Evolutionary conservation across 805 yeast species (phyloP).

Genomic region (Zygoascus bituminiphila): DNA sequence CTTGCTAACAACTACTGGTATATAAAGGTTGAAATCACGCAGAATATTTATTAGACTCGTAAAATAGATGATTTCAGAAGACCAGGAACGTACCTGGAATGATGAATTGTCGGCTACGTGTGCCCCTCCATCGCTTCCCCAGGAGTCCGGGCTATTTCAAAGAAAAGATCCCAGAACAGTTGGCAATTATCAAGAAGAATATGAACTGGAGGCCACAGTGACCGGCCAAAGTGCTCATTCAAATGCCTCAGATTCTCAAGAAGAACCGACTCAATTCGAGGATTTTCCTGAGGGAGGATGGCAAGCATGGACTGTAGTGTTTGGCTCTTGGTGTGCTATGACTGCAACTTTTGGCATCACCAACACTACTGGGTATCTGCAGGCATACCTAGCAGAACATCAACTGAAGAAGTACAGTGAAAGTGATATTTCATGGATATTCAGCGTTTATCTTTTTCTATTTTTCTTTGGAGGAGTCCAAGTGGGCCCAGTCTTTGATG

Average conservation of each 20-base stretch:
- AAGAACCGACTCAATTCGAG: not conserved
- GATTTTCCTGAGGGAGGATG: conserved; percentile 44
- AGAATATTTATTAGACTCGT: too few relatives aligned
- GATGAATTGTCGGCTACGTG: not conserved
- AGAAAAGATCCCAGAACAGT: not conserved
- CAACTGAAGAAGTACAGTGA: conserved; percentile 40
- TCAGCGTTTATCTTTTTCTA: conserved; percentile 34
- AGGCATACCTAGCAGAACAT: conserved; percentile 50
- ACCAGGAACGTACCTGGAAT: too few relatives aligned
- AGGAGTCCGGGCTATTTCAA: not conserved
- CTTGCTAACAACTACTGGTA: too few relatives aligned
- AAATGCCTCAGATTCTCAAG: not conserved
- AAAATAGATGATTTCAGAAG: too few relatives aligned
- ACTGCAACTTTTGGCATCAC: conserved; percentile 54
- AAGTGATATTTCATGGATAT: conserved; percentile 61
- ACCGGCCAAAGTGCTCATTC: not conserved
- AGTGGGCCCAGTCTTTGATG: conserved; percentile 47
- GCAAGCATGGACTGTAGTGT: conserved; percentile 45
- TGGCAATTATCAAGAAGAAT: not conserved
- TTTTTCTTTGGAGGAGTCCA: conserved; percentile 40
- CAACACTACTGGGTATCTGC: conserved; percentile 60
- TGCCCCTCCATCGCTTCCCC: not conserved
- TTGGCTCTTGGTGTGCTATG: conserved; percentile 54
- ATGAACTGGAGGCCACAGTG: not conserved
- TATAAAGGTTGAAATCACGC: too few relatives aligned